These are phyloP conservation scores for Grigorovia humatica DNA, from an alignment of 805 yeast genomes.

Conservation along the genomic window DNA sequence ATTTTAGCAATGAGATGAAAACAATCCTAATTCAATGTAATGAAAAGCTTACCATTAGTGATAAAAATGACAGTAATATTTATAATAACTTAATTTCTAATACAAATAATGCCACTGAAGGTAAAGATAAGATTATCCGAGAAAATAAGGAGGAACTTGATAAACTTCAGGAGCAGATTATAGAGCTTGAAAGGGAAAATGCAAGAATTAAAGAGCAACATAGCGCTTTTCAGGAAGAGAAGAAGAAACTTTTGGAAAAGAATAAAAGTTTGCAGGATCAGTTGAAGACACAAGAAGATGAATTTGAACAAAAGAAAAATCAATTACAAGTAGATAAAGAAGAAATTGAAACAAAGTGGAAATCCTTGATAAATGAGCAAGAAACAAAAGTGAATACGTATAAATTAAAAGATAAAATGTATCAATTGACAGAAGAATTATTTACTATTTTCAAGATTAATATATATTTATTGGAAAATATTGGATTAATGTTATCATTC, in stretches of 20 bases:
- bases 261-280: background rate
- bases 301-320: background rate
- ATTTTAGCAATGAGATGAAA: background rate
- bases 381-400: background rate
- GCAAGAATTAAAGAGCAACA: background rate
- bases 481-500: slow-evolving; percentile 51
- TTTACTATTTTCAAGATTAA: slow-evolving; percentile 35
- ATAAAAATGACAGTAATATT: background rate
- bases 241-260: background rate
- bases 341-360: background rate
- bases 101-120: background rate
- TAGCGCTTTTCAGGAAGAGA: background rate
- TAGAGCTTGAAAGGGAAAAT: background rate
- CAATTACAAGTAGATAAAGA: background rate
- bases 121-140: background rate
- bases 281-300: background rate
- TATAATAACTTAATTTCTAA: background rate
- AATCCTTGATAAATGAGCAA: too few relatives aligned
- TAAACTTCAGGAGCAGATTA: slow-evolving; percentile 28
- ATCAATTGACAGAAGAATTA: slow-evolving; percentile 2
- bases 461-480: slow-evolving; percentile 55
- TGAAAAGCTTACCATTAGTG: background rate
- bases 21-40: background rate
- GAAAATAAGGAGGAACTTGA: background rate
- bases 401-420: background rate